phyloP scores from a whole-genome alignment of 306 rosid species.

The Cicer cuneatum region DNA sequence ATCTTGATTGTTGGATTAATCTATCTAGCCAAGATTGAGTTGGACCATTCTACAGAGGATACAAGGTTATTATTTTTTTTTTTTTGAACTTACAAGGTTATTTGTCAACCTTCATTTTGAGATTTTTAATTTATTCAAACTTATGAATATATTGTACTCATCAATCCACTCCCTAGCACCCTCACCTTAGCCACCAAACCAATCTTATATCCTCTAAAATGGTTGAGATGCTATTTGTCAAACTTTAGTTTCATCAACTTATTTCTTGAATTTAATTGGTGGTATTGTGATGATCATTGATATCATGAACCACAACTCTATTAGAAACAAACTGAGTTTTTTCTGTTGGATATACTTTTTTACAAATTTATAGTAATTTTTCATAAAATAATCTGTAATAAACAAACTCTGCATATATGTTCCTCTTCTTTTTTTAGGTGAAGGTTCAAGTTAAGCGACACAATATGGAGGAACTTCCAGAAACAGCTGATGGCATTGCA shows the following conservation, averaged over 20 bases:
- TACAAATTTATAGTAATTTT: background rate
- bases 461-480: constrained; percentile 74
- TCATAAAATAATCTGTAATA: background rate
- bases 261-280: constrained; percentile 2
- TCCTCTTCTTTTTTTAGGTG: constrained; percentile 52
- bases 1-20: background rate
- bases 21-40: background rate
- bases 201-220: background rate
- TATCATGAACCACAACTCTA: constrained; percentile 12
- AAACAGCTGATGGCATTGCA: constrained; percentile 70
- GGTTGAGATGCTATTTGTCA: background rate
- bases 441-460: constrained; percentile 76
- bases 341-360: background rate
- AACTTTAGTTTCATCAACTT: constrained; percentile 4
- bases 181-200: too few relatives aligned
- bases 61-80: background rate
- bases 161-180: too few relatives aligned
- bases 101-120: too few relatives aligned
- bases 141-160: too few relatives aligned
- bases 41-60: background rate
- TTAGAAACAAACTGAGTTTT: background rate
- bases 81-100: too few relatives aligned
- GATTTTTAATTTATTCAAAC: too few relatives aligned
- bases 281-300: background rate
- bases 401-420: background rate